phyloP scores from a whole-genome alignment of 352 stramenopile species.

The Blastocystis sp. region DNA sequence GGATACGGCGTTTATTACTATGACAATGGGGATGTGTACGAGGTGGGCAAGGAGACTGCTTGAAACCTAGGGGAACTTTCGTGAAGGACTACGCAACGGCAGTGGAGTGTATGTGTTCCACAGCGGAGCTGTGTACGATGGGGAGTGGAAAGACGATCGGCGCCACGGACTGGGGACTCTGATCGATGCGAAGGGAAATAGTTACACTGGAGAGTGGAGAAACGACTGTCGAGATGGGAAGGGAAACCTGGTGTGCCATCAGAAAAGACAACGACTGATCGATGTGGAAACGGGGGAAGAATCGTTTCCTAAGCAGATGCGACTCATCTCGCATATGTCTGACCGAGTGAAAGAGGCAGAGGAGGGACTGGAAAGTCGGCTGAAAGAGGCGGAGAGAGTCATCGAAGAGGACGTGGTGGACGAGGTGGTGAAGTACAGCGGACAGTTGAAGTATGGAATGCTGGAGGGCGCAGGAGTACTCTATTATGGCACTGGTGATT shows the following conservation, averaged over 20 bases:
- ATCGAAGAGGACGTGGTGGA: conserved; percentile 18
- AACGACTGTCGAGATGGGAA: conserved; percentile 14
- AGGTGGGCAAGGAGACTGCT: not conserved
- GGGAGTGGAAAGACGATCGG: conserved; percentile 56
- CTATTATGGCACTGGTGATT: not conserved
- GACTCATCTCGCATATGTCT: conserved; percentile 17
- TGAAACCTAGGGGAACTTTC: conserved; percentile 16
- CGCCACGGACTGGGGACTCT: not conserved
- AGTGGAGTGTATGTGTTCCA: conserved; percentile 30
- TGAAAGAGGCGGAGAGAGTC: not conserved
- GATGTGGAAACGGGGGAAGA: conserved; percentile 21
- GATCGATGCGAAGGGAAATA: conserved; percentile 11
- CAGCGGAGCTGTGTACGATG: conserved; percentile 35
- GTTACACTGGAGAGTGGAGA: conserved; percentile 32
- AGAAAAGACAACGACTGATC: not conserved
- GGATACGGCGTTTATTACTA: conserved; percentile 61
- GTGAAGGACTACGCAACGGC: not conserved
- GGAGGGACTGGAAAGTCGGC: not conserved
- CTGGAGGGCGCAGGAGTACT: not conserved
- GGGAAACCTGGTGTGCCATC: conserved; percentile 8
- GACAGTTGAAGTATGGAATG: not conserved
- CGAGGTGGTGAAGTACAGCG: not conserved
- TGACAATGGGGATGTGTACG: conserved; percentile 57
- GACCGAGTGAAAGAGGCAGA: conserved; percentile 25
- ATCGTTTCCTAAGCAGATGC: conserved; percentile 16